Conservation (phyloP, 2,329 filamentous ascomycete species). For the Allantophomopsis lycopodina region DNA sequence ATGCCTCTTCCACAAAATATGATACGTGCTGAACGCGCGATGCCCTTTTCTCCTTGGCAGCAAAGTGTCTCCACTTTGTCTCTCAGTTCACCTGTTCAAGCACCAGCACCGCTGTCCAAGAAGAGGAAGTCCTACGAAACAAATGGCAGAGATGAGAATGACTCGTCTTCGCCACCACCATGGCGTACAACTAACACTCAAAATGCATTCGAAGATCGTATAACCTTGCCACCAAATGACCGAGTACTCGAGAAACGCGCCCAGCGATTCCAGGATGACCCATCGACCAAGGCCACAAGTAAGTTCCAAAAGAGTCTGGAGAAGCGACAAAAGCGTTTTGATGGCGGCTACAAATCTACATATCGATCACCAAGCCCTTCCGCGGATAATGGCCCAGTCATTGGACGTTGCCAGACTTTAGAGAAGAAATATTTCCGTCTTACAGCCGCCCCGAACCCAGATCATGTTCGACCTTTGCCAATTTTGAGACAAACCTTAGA, state of each 20-base stretch:
- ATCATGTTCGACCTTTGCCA: conserved; percentile 72
- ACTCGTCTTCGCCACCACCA: conserved; percentile 39
- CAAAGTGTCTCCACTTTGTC: conserved; percentile 11
- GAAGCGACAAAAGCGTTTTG: conserved; percentile 80
- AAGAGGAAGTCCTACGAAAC: conserved; percentile 73
- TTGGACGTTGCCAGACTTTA: conserved; percentile 70
- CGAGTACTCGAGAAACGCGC: conserved; percentile 27
- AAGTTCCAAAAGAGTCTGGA: conserved; percentile 83
- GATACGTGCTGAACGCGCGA: conserved; percentile 52
- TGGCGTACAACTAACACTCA: conserved; percentile 60
- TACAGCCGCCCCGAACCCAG: conserved; percentile 77
- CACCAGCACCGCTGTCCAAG: conserved; percentile 28
- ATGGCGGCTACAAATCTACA: conserved; percentile 45
- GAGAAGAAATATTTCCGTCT: conserved; percentile 94
- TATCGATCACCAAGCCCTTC: conserved; percentile 42
- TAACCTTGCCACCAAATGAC: conserved; percentile 33
- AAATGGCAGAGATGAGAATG: conserved; percentile 36
- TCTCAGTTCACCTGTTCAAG: conserved; percentile 3
- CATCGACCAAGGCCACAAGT: conserved; percentile 45
- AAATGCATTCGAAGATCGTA: conserved; percentile 55
- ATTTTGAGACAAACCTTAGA: conserved; percentile 77
- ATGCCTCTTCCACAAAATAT: conserved; percentile 78
- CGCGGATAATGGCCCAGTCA: conserved; percentile 54
- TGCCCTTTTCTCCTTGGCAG: conserved; percentile 18
- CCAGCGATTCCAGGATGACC: conserved; percentile 26